These are phyloP conservation scores for Rhizomucor miehei DNA, from an alignment of 371 early-diverging fungal species.

Conservation along the genomic window DNA sequence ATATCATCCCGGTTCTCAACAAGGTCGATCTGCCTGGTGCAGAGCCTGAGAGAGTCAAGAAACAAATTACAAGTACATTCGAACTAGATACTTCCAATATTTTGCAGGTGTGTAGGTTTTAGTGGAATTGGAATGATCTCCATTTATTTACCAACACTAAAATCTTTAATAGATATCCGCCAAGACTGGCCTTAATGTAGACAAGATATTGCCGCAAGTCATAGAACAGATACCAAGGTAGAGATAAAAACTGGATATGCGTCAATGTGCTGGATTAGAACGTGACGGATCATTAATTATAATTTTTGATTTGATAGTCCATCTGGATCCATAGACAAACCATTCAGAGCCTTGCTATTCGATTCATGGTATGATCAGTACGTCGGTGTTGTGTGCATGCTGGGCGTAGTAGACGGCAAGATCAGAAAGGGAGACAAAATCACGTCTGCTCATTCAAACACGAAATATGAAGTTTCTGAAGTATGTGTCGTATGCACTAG, in stretches of 20 bases:
- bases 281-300: too few species aligned
- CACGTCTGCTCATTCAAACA: slow-evolving; percentile 70
- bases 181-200: slow-evolving; percentile 84
- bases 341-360: slow-evolving; percentile 86
- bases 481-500: slow-evolving; percentile 16
- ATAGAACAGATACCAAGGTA: slow-evolving; percentile 81
- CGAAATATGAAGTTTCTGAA: slow-evolving; percentile 85
- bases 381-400: slow-evolving; percentile 91
- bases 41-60: slow-evolving; percentile 71
- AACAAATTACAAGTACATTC: slow-evolving; percentile 86
- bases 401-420: slow-evolving; percentile 85
- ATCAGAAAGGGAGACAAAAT: slow-evolving; percentile 83
- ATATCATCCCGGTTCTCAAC: slow-evolving; percentile 91
- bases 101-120: slow-evolving; percentile 29
- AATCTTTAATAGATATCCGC: slow-evolving; percentile 72
- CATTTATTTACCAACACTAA: neutral
- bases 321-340: slow-evolving; percentile 53
- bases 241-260: slow-evolving; percentile 3
- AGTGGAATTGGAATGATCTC: too few species aligned
- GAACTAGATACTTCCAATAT: slow-evolving; percentile 71
- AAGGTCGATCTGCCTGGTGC: slow-evolving; percentile 94
- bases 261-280: too few species aligned
- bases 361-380: slow-evolving; percentile 97
- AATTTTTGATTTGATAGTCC: slow-evolving; percentile 52
- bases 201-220: slow-evolving; percentile 69